Base-by-base conservation (phyloP, 768 basidiomycete genomes). In the Tephrocybe sp. region DNA sequence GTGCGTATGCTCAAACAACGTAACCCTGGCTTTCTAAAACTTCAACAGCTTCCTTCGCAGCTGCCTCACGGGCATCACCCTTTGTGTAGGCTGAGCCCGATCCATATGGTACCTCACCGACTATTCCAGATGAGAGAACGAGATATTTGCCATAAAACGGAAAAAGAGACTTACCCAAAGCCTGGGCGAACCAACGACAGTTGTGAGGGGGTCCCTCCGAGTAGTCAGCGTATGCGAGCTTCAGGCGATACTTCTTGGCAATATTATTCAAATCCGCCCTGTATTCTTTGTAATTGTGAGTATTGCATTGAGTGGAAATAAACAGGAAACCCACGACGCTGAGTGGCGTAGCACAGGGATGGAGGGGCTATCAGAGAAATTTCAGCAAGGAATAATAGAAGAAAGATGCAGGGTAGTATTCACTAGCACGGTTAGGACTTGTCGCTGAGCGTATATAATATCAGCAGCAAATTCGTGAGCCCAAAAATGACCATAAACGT, bases 251-350 rank as follows among this genome's bases (percentile, higher is more conserved):
- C 21, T 49, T 53, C 12, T 49, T 53, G 5, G 30, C 47, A 13
- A 53, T 39, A 15, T 53, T 53, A 23, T 53, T 53, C 10, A 53
- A 47, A 36, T 53, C 52, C 7, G 29, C 25, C 22, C 52, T 33
- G 31, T 49, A 53, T 3, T 53, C 52, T 53, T 19, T 19, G n/a
- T 16, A 31, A 3, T 29, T 15, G 7, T 47, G n/a, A 42, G 27
- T 15, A 12, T 3, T 12, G 19, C n/a, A 1, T 1, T 31, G 18
- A n/a, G n/a, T 39, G 1, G 10, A n/a, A 5, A 18, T 9, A 12
- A 13, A 34, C 3, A 18, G 22, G 39, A 13, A 15, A 48, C 47
- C 2, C 10, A n/a, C 33, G 39, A 13, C 21, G 29, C 12, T 15
- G 47, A n/a, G 47, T 10, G 16, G 29, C 29, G 27, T 21, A 29